Conservation (phyloP, 495 filamentous ascomycete genomes). For the Aspergillus diversus region DNA sequence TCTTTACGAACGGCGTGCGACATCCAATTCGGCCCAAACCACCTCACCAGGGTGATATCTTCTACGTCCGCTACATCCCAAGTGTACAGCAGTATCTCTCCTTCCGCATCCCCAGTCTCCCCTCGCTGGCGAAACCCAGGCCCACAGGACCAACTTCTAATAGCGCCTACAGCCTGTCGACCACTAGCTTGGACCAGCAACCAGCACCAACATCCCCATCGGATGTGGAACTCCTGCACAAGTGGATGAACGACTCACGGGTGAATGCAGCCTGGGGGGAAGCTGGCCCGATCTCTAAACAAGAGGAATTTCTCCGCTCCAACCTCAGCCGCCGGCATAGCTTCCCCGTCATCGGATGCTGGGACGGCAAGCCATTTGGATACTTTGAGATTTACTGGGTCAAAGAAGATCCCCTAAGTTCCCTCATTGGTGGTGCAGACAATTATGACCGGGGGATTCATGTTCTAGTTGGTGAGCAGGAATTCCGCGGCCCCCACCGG, state of each 20-base stretch:
- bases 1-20: slow-evolving; percentile 73
- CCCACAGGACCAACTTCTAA: slow-evolving; percentile 27
- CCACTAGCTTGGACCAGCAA: slow-evolving; percentile 32
- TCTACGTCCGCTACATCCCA: slow-evolving; percentile 87
- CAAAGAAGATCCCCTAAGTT: slow-evolving; percentile 83
- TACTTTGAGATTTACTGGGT: slow-evolving; percentile 99
- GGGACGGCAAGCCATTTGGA: slow-evolving; percentile 94
- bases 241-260: slow-evolving; percentile 89
- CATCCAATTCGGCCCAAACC: slow-evolving; percentile 91
- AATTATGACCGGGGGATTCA: slow-evolving; percentile 91
- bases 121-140: slow-evolving; percentile 27
- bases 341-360: slow-evolving; percentile 91
- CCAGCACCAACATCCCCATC: slow-evolving; percentile 35
- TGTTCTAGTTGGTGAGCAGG: slow-evolving; percentile 88
- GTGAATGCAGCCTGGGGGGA: slow-evolving; percentile 83
- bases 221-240: slow-evolving; percentile 78
- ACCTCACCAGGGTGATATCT: slow-evolving; percentile 81
- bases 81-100: slow-evolving; percentile 83
- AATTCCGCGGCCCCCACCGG: slow-evolving; percentile 76
- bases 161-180: slow-evolving; percentile 32
- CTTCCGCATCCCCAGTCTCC: slow-evolving; percentile 72
- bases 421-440: slow-evolving; percentile 62
- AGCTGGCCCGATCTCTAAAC: slow-evolving; percentile 60
- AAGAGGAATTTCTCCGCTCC: slow-evolving; percentile 69
- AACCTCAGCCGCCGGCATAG: slow-evolving; percentile 70